A percentile compares a stretch with the other conserved stretches of the same genome.
phyloP scores from a whole-genome alignment of 2,329 filamentous ascomycete species.

The Macrophomina tecta region DNA sequence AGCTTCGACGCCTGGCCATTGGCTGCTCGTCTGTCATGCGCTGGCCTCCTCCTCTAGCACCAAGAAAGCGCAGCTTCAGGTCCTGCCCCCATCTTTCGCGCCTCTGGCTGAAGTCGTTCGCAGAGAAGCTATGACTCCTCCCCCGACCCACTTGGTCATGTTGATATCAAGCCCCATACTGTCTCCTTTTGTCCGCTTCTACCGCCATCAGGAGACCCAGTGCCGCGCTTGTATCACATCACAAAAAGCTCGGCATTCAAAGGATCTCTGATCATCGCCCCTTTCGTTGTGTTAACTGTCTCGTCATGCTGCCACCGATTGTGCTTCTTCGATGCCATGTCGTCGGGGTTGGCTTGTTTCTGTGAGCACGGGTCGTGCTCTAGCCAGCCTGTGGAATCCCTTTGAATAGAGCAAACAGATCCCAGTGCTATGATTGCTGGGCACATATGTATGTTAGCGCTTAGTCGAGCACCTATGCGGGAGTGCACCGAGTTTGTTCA shows the following conservation, averaged over 20 bases:
- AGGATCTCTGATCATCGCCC: not conserved
- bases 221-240: not conserved
- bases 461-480: too few relatives aligned
- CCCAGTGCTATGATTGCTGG: too few relatives aligned
- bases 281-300: too few relatives aligned
- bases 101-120: not conserved
- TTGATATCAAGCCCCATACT: not conserved
- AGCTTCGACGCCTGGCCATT: not conserved
- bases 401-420: too few relatives aligned
- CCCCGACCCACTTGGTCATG: slow-evolving; percentile 11
- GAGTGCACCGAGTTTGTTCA: too few relatives aligned
- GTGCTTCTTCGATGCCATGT: too few relatives aligned
- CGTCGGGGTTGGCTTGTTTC: too few relatives aligned
- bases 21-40: not conserved
- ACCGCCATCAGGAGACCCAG: not conserved
- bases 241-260: not conserved
- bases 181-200: slow-evolving; percentile 7
- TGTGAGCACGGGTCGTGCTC: too few relatives aligned
- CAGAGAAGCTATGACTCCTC: slow-evolving; percentile 22
- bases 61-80: not conserved
- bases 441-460: too few relatives aligned
- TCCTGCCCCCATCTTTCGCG: not conserved
- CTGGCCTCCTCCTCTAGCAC: not conserved
- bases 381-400: too few relatives aligned
- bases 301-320: too few relatives aligned